These are phyloP conservation scores for Harringtonia aguacate DNA, from an alignment of 2,329 filamentous ascomycete species.

Conservation along the genomic window DNA sequence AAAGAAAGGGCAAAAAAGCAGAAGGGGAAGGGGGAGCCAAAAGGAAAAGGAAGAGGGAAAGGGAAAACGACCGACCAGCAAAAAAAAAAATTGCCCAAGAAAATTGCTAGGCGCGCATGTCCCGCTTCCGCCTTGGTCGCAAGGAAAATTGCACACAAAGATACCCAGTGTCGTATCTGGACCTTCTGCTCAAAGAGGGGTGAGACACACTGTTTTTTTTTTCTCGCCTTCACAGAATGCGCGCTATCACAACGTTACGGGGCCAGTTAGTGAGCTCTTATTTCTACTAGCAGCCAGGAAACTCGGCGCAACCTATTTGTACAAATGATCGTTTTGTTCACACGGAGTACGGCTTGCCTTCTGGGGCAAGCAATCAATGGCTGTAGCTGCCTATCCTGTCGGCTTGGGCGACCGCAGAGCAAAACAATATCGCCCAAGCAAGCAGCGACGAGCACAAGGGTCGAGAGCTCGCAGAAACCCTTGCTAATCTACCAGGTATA, in stretches of 20 bases:
- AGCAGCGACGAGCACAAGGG: too few relatives aligned
- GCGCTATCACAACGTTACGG: too few relatives aligned
- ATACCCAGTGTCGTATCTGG: not conserved
- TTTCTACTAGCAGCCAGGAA: too few relatives aligned
- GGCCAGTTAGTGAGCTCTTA: too few relatives aligned
- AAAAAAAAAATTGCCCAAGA: conserved; percentile 8
- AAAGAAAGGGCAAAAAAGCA: not conserved
- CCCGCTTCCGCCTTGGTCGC: conserved; percentile 1
- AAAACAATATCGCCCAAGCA: too few relatives aligned
- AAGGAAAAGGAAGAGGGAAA: conserved; percentile 11
- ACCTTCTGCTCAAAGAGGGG: not conserved
- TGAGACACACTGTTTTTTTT: not conserved
- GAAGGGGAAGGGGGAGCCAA: not conserved
- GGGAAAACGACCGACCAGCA: conserved; percentile 4
- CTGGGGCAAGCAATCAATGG: too few relatives aligned
- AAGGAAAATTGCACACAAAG: conserved; percentile 1
- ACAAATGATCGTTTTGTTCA: too few relatives aligned
- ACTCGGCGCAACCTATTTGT: too few relatives aligned
- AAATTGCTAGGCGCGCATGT: conserved; percentile 7
- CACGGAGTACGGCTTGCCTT: too few relatives aligned
- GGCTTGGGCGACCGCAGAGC: too few relatives aligned
- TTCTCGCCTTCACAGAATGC: too few relatives aligned
- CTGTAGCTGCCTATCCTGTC: not conserved
- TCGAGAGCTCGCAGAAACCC: too few relatives aligned
- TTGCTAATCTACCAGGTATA: conserved; percentile 1